Evolutionary conservation across 305 asterid species (phyloP), one percentile per base, ranked within the genome.

Genomic region (Caryopteris hybrid): DNA sequence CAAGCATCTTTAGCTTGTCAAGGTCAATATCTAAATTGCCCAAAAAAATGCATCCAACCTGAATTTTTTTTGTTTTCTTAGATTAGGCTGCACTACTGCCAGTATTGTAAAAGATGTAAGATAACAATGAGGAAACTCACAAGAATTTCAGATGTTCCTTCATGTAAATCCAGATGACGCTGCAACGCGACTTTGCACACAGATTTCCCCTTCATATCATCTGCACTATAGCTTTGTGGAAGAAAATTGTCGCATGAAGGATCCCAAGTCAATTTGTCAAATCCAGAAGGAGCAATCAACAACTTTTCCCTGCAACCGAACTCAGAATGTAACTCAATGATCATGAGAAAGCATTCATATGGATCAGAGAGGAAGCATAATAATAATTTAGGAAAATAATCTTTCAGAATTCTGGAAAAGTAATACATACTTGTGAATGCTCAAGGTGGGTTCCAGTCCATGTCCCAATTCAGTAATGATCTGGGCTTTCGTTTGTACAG

Each of bases 1-100:
- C 82, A 71, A 86, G 86, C 29, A 62, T 61, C 81, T 75, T 90
- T 71, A 88, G 70, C 77, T 76, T 83, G 79, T 88, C 88, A 52
- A 79, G 74, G 66, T 83, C 90, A 61, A 64, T 64, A 70, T 84
- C 82, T 50, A 83, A 68, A 38, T 76, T 27, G 60, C 74, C 85
- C 43, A 86, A 74, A 76, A 43, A 79, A 41, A 88, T 83, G 85
- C 94, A 86, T 64, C 97, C 96, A 57, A 86, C 86, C 97, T 88
- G 83, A 74, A 69, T 74, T 57, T 64, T 47, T 48, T 70, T 41
- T 63, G 64, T n/a, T 33, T 25, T n/a, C 54, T 65, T 10, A 13
- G 23, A 46, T 69, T 55, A 62, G 51, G 60, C 33, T 36, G 16
- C 31, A 61, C 47, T 51, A 63, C 16, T 33, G 43, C 45, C 25